Percentiles rank a stretch among this genome's conserved stretches.
phyloP scores from a whole-genome alignment of 169 alveolate species.

The Eimeria zaria region DNA sequence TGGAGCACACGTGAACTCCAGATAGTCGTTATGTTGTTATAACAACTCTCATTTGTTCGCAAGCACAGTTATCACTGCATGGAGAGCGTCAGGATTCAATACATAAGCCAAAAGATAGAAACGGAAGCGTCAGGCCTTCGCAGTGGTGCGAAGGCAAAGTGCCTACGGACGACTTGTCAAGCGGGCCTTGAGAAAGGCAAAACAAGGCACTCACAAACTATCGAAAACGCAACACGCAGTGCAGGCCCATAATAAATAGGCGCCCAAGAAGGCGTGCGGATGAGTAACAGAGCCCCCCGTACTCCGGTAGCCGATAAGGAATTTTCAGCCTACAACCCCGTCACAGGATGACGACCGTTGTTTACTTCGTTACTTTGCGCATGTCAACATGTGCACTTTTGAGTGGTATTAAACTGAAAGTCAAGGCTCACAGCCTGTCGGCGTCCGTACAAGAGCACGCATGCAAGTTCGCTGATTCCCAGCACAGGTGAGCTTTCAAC shows the following conservation, averaged over 20 bases:
- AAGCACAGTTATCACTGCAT: not conserved
- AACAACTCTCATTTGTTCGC: not conserved
- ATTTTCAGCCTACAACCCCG: not conserved
- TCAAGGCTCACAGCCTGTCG: not conserved
- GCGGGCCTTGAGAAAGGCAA: not conserved
- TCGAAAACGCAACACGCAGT: not conserved
- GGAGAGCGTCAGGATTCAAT: not conserved
- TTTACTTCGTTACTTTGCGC: not conserved
- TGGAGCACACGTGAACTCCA: not conserved
- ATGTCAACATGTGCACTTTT: not conserved
- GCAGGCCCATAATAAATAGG: not conserved
- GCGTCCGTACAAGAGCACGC: not conserved
- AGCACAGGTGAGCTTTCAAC: not conserved
- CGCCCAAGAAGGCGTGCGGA: not conserved
- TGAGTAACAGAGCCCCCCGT: not conserved
- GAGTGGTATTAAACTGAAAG: not conserved
- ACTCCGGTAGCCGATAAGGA: not conserved
- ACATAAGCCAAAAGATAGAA: not conserved
- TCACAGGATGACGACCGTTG: not conserved
- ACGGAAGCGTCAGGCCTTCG: not conserved
- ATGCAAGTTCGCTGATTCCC: not conserved
- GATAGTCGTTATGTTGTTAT: not conserved
- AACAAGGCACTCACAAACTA: conserved; percentile 14
- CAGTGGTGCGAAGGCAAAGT: not conserved
- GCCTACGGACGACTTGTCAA: not conserved